Evolutionary conservation across 2,329 filamentous ascomycete species (phyloP), one percentile per base, ranked within the genome.

Genomic region (Fonsecaea nubica): DNA sequence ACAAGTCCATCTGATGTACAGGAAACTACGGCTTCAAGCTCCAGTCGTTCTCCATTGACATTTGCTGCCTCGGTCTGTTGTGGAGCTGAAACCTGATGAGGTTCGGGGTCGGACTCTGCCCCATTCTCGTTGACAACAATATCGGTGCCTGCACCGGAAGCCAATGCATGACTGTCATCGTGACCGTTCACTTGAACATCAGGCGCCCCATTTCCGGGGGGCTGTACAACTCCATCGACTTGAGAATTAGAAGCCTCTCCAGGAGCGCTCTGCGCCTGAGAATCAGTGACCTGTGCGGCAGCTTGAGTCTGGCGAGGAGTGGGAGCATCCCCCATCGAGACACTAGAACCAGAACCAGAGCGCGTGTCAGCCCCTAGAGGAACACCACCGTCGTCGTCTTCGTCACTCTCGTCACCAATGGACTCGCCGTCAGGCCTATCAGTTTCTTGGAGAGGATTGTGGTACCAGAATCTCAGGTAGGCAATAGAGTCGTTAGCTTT

Each of bases 401-500:
- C 80, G 38, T 84, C 82, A 21, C 18, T 50, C 42, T 79, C 82
- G 36, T 76, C 84, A 83, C 75, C 72, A 84, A 25, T 80, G 18
- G 61, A 57, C 10, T 79, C 77, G 9, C 82, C 78, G 18, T 77
- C 76, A 48, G 80, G 76, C 10, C 83, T 79, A 58, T 86, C 83
- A 62, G 85, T 84, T 33, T 83, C 84, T 63, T 85, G 81, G 35
- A 89, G 84, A 18, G 92, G 92, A 75, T 95, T 90, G 61, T 91
- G 86, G 74, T 91, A 94, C 86, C 89, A 92, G 76, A 96, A 96
- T 18, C 92, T 90, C 66, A 96, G 82, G 74, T 96, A 96, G 1
- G 92, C 92, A 73, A 96, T 95, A 1, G 92, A 96, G 76, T 96
- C 92, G 73, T 96, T 96, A 33, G 90, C 90, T 76, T 96, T 96